Evolutionary conservation across 306 rosid genomes (phyloP), one percentile per base, ranked within the genome.

Genomic region (Vigna trinervia): DNA sequence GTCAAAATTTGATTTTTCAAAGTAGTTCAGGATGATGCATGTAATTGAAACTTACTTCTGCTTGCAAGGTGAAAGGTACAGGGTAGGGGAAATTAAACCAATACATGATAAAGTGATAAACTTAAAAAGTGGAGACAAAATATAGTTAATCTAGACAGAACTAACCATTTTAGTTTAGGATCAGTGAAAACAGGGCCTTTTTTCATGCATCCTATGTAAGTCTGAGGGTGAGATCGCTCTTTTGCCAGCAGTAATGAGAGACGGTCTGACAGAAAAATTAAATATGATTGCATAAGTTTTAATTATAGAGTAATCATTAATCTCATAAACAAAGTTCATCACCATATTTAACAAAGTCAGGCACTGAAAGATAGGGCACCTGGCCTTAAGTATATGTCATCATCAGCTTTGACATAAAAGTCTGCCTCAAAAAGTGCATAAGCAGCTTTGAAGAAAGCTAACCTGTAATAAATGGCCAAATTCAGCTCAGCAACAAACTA

Each of bases 181-280:
- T 91, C 97, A 5, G 97, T 96, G 82, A 96, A 96, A 48, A 96
- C 99, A 11, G 98, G 97, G 46, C 98, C 99, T 69, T 96, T 96
- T 60, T 96, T 96, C 99, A 96, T 91, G 92, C 99, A 96, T 32
- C 99, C 98, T 62, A 96, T 82, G 85, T 96, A 96, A 23, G 98
- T 96, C 89, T 93, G 98, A 28, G 94, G 58, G 76, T 96, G 97
- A 56, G 96, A 71, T 17, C 97, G 86, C 72, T 92, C 97, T 76
- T 89, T 91, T 30, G 89, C 98, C 72, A 96, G 69, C 54, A 93
- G 90, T 60, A 90, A 82, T 3, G 98, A 93, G 79, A 96, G 98
- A 43, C 96, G 98, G 76, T 96, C 98, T 96, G 91, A 85, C 41
- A 81, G 71, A 79, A 70, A 65, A 60, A 26, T 2, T 26, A 26